Conservation (phyloP, 805 yeast genomes). For the Pichia paraexigua region DNA sequence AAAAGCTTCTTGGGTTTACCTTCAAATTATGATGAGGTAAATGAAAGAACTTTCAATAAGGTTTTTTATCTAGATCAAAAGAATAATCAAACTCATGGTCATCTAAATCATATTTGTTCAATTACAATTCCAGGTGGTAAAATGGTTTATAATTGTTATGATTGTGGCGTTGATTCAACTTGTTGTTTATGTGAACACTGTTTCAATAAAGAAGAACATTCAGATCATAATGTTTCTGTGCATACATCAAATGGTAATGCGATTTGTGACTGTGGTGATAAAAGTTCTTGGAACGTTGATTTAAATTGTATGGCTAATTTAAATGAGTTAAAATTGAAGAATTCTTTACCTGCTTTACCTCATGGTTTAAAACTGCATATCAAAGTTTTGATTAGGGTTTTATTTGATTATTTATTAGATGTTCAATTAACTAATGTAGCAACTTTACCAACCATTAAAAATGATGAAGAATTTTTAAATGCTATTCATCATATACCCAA, state of each 20-base stretch:
- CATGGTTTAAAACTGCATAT: constrained; percentile 16
- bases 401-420: constrained; percentile 36
- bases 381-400: constrained; percentile 22
- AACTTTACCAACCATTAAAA: constrained; percentile 15
- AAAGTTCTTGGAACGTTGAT: constrained; percentile 48
- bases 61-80: constrained; percentile 17
- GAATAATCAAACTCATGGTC: constrained; percentile 26
- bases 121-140: constrained; percentile 52
- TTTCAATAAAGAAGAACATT: constrained; percentile 62
- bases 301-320: constrained; percentile 40
- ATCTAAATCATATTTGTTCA: constrained; percentile 63
- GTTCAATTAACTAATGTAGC: constrained; percentile 29
- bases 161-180: constrained; percentile 71
- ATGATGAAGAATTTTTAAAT: neutral
- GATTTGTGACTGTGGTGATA: constrained; percentile 70
- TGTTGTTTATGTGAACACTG: constrained; percentile 72
- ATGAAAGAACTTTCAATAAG: constrained; percentile 14
- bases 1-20: constrained; percentile 17
- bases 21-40: constrained; percentile 18
- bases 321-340: constrained; percentile 5
- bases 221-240: constrained; percentile 53
- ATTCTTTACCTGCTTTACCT: constrained; percentile 12
- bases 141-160: constrained; percentile 63
- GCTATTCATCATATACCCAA: neutral
- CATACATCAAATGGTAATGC: constrained; percentile 46